Conservation (phyloP, 257 asterid species). For the Salvia miltiorrhiza region DNA sequence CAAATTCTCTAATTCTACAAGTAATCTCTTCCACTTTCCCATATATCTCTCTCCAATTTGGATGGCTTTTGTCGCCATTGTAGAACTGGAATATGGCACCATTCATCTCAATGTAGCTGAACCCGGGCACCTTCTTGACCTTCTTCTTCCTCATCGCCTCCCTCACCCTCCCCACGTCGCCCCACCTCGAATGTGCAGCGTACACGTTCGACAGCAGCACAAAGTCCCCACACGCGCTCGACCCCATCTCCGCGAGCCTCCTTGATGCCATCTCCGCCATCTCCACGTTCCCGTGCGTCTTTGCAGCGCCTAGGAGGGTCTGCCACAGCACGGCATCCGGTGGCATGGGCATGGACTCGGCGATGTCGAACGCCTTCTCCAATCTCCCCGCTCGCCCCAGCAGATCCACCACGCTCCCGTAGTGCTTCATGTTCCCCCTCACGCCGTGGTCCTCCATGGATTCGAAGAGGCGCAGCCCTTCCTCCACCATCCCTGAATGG, state of each 20-base stretch:
- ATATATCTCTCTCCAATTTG: slow-evolving; percentile 53
- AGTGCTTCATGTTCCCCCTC: slow-evolving; percentile 69
- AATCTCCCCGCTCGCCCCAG: slow-evolving; percentile 83
- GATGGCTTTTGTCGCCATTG: slow-evolving; percentile 68
- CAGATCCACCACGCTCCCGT: slow-evolving; percentile 83
- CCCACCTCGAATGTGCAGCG: slow-evolving; percentile 80
- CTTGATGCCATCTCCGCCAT: slow-evolving; percentile 90
- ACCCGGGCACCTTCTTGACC: slow-evolving; percentile 79
- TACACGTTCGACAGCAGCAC: slow-evolving; percentile 82
- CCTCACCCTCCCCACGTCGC: slow-evolving; percentile 76
- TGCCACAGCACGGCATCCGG: slow-evolving; percentile 92
- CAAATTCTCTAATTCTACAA: slow-evolving; percentile 45
- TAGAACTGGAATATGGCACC: slow-evolving; percentile 55
- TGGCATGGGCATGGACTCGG: slow-evolving; percentile 52
- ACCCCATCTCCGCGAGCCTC: slow-evolving; percentile 83
- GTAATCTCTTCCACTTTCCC: slow-evolving; percentile 68
- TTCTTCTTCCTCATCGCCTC: slow-evolving; percentile 66
- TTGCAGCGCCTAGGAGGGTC: slow-evolving; percentile 76
- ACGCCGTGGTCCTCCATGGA: slow-evolving; percentile 52
- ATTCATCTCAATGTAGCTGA: slow-evolving; percentile 68
- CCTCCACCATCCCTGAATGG: slow-evolving; percentile 92
- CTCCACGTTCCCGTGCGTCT: slow-evolving; percentile 61
- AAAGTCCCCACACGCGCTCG: slow-evolving; percentile 74
- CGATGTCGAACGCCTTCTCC: slow-evolving; percentile 54
- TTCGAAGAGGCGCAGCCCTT: slow-evolving; percentile 64